A percentile compares a stretch with the other conserved stretches of the same genome.
Conservation (phyloP, 495 filamentous ascomycete species). For the Clavariopsis aquatica region DNA sequence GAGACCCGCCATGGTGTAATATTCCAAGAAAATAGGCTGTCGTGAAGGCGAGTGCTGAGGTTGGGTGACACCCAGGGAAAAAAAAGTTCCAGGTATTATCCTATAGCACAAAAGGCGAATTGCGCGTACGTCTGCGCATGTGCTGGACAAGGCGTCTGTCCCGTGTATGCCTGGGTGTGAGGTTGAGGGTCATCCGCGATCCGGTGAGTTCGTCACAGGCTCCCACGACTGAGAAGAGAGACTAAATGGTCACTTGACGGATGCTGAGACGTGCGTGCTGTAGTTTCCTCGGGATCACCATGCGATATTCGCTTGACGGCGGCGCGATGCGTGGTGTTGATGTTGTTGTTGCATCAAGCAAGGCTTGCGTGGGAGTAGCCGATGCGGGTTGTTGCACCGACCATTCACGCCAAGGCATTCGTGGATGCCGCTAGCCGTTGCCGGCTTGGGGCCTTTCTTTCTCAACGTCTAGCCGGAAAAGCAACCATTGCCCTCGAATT, state of each 20-base stretch:
- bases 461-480: background rate
- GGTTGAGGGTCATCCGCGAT: background rate
- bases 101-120: background rate
- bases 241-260: background rate
- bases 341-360: conserved; percentile 5
- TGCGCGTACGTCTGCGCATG: background rate
- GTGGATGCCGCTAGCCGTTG: conserved; percentile 10
- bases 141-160: background rate
- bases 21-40: background rate
- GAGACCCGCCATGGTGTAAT: conserved; percentile 18
- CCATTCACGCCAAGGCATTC: conserved; percentile 15
- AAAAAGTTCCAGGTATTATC: background rate
- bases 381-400: background rate
- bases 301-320: background rate
- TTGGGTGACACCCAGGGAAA: background rate
- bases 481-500: background rate
- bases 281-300: background rate
- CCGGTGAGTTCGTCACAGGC: background rate
- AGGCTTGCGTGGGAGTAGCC: conserved; percentile 7
- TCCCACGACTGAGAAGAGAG: background rate
- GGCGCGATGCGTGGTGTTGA: background rate
- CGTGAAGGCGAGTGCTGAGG: background rate
- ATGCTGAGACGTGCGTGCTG: background rate
- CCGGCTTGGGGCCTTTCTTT: background rate
- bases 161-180: background rate